Conservation (phyloP, 257 asterid genomes). For the Salvia hispanica region DNA sequence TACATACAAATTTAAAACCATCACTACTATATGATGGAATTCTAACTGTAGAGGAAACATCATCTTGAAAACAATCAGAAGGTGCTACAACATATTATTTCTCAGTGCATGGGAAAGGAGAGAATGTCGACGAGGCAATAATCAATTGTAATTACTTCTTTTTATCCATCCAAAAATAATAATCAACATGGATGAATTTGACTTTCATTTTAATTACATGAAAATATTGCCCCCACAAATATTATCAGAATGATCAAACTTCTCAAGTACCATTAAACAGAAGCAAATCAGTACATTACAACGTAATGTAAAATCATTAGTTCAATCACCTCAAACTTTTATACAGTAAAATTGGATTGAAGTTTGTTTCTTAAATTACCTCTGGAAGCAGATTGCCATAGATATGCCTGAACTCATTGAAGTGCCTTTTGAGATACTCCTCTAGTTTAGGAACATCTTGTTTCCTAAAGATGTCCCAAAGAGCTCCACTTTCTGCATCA, state of each 20-base stretch:
- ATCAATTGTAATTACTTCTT: background rate
- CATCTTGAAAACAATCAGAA: background rate
- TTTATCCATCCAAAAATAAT: background rate
- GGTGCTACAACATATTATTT: background rate
- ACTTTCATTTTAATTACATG: background rate
- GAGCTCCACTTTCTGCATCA: conserved; percentile 57
- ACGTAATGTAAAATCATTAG: too few species aligned
- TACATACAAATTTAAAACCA: background rate
- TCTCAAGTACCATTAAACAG: background rate
- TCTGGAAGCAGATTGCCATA: conserved; percentile 46
- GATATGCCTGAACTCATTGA: conserved; percentile 50
- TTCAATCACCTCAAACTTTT: background rate
- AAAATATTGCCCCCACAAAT: background rate
- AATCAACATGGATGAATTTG: background rate
- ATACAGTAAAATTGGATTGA: background rate
- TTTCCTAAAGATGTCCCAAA: conserved; percentile 75
- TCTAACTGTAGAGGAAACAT: background rate
- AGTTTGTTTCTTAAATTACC: conserved; percentile 40
- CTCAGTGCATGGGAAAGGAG: background rate
- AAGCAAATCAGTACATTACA: too few species aligned
- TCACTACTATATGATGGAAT: background rate
- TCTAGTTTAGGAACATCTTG: conserved; percentile 69
- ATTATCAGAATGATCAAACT: background rate
- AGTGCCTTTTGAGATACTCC: conserved; percentile 47
- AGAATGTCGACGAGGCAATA: background rate